Base-by-base conservation (phyloP, 192 early-diverging fungal genomes). In the Coemansia sp. region DNA sequence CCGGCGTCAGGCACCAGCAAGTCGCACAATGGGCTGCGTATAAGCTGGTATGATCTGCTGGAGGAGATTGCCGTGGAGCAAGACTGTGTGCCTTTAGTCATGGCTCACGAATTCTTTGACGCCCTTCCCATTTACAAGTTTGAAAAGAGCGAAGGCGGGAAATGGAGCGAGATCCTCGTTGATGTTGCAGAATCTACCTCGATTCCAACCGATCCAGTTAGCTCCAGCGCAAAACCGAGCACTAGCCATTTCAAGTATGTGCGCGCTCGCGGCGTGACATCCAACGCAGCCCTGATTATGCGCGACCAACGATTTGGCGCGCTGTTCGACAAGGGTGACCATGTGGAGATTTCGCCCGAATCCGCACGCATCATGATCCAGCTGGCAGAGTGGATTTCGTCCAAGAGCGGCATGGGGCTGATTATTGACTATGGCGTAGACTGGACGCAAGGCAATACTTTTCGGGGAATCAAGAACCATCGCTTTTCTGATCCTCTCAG, bases 91-190 rank as follows among this genome's bases (percentile, higher is more conserved):
- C 85, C 89, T 13, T 53, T 93, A 38, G 68, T 93, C 18, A 76
- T 95, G 55, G 92, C 93, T 0, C 94, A 98, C 71, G 96, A 98
- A 74, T 96, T 97, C 50, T 97, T 98, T 77, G 96, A 98, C 55
- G 94, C 96, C 0, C 76, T 98, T 45, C 93, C 96, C 0, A 78
- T 97, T 17, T 88, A 90, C 78, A 85, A 85, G 53, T 74, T 72
- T 38, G 70, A 92, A 77, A 78, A 78, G 56, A 88, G 87, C 6
- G 55, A 70, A 1, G 70, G 83, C n/a, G 89, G 89, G 13, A 22
- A 53, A 14, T 97, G 93, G 94, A 80, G 88, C 31, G 96, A 98
- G 63, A 77, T 97, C 11, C 59, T 95, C 17, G 84, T 98, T 2
- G 91, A 92, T 60, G 57, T 91, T 1, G 89, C 93, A 37, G 88